Conservation (phyloP, 441 rosid species). For the Pelargonium myrrhifolium region DNA sequence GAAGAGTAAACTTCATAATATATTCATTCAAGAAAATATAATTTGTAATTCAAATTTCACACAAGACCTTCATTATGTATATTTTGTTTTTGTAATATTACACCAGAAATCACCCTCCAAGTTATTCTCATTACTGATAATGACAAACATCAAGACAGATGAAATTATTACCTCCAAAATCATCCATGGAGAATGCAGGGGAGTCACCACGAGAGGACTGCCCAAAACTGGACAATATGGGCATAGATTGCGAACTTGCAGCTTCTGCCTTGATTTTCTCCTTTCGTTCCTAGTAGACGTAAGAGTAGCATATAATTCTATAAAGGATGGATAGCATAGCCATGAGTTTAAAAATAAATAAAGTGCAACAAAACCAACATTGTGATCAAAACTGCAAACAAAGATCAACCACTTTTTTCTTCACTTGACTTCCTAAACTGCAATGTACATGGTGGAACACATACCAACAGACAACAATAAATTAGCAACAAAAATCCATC, state of each 20-base stretch:
- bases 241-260: slow-evolving; percentile 39
- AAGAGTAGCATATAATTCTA: slow-evolving; percentile 22
- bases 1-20: neutral
- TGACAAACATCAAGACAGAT: neutral
- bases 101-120: neutral
- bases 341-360: neutral
- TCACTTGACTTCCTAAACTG: neutral
- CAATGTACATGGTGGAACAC: neutral
- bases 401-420: neutral
- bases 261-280: slow-evolving; percentile 73
- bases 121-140: neutral
- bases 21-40: slow-evolving; percentile 1
- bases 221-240: slow-evolving; percentile 35
- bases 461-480: neutral
- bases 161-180: slow-evolving; percentile 64
- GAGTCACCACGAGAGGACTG: slow-evolving; percentile 29
- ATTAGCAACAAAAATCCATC: neutral
- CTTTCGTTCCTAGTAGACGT: slow-evolving; percentile 50
- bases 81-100: neutral
- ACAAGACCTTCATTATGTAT: neutral
- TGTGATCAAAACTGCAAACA: neutral
- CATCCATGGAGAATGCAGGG: slow-evolving; percentile 72
- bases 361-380: neutral
- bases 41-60: neutral
- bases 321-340: neutral